A percentile compares a stretch with the other conserved stretches of the same genome.
These are phyloP conservation scores for Leccinum disarticulatum DNA, from an alignment of 768 basidiomycete genomes.

Conservation along the genomic window DNA sequence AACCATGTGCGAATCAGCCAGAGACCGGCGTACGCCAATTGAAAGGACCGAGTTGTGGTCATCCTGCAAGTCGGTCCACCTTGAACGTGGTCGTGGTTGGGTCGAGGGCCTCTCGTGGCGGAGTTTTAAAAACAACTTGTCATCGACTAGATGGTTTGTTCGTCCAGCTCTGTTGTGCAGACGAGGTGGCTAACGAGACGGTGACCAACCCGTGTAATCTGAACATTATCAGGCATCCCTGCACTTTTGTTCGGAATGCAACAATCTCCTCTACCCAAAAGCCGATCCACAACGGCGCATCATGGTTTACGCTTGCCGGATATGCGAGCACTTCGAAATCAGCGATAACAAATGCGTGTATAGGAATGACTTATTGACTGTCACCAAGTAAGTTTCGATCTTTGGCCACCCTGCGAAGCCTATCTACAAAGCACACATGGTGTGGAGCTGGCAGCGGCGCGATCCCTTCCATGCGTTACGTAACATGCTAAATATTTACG, in stretches of 20 bases:
- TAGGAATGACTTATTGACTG: conserved; percentile 87
- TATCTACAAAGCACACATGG: neutral
- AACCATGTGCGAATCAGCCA: conserved; percentile 31
- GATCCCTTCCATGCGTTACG: neutral
- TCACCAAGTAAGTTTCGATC: conserved; percentile 70
- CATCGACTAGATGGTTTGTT: conserved; percentile 28
- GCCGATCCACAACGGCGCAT: conserved; percentile 82
- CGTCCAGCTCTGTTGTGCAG: conserved; percentile 4
- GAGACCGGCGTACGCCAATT: conserved; percentile 20
- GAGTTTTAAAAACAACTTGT: conserved; percentile 31
- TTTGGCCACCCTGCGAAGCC: neutral
- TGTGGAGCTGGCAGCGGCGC: conserved; percentile 12
- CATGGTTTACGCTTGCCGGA: conserved; percentile 90
- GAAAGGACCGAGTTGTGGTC: conserved; percentile 16
- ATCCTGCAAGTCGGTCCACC: conserved; percentile 5
- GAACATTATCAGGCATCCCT: conserved; percentile 61
- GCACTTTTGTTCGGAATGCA: conserved; percentile 92
- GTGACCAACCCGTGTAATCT: neutral
- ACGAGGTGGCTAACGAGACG: conserved; percentile 16
- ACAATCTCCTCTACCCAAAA: conserved; percentile 92
- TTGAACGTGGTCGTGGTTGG: neutral
- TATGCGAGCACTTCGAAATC: conserved; percentile 84
- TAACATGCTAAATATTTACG: conserved; percentile 5
- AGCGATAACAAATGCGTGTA: conserved; percentile 90
- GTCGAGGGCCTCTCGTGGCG: conserved; percentile 3